These are phyloP conservation scores for Podospora pseudopauciseta DNA, from an alignment of 495 filamentous ascomycete genomes.

Conservation along the genomic window DNA sequence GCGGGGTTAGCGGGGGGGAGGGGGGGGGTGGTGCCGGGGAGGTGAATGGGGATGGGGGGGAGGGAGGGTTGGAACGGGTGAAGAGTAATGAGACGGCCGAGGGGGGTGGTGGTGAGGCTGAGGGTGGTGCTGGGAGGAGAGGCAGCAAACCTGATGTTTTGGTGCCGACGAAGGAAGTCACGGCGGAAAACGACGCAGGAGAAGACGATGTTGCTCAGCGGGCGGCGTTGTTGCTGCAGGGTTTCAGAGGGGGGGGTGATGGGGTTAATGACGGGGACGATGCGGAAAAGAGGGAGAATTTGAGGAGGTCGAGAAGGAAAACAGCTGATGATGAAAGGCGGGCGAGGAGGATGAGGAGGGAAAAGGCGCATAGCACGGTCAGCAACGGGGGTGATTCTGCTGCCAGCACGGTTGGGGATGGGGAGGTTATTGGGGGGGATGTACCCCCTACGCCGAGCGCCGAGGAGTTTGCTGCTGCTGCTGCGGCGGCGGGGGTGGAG, in stretches of 20 bases:
- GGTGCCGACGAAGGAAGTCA: constrained; percentile 38
- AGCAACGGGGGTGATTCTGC: constrained; percentile 19
- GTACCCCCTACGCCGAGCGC: constrained; percentile 20
- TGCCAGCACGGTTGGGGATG: constrained; percentile 4
- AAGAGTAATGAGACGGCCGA: constrained; percentile 25
- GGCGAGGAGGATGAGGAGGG: constrained; percentile 52
- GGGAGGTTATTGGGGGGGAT: neutral
- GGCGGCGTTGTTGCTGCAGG: constrained; percentile 77
- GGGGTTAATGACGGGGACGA: constrained; percentile 54
- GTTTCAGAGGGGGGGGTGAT: constrained; percentile 60
- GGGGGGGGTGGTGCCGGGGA: constrained; percentile 20
- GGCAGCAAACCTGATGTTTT: constrained; percentile 34
- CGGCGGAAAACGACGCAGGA: constrained; percentile 51
- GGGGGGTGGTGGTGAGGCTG: constrained; percentile 34
- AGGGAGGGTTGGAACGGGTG: constrained; percentile 28
- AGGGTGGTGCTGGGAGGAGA: constrained; percentile 33
- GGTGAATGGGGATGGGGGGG: constrained; percentile 47
- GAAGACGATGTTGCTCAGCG: constrained; percentile 78
- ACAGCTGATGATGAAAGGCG: constrained; percentile 68
- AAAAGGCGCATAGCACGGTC: constrained; percentile 46
- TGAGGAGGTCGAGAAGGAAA: constrained; percentile 59
- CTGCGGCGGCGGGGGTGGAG: constrained; percentile 14
- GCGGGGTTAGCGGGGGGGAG: constrained; percentile 47
- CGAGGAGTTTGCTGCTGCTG: constrained; percentile 18
- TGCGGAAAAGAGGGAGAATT: constrained; percentile 52